These are phyloP conservation scores for Acer saccharum DNA, from an alignment of 345 rosid genomes.

Conservation along the genomic window DNA sequence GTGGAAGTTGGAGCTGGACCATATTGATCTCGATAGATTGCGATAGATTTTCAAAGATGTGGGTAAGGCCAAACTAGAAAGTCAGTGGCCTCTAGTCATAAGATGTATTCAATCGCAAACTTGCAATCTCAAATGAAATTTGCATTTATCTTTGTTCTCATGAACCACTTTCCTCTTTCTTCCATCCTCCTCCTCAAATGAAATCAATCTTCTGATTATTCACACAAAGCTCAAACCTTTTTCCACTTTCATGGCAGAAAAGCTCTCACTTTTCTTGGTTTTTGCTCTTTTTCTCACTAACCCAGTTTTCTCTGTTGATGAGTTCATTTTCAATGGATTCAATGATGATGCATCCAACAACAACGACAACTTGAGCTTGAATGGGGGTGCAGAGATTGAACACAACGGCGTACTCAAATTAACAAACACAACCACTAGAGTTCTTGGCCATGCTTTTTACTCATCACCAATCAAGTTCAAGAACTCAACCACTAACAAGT, in stretches of 20 bases:
- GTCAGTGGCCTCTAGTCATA: background rate
- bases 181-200: background rate
- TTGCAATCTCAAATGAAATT: background rate
- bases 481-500: constrained; percentile 36
- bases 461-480: constrained; percentile 62
- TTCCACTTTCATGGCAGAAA: constrained; percentile 32
- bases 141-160: background rate
- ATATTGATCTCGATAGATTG: no score
- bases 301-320: constrained; percentile 33
- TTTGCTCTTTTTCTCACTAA: constrained; percentile 28
- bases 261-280: constrained; percentile 29
- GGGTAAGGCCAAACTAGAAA: background rate
- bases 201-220: background rate
- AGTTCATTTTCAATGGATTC: constrained; percentile 55
- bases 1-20: no score
- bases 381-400: constrained; percentile 54
- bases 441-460: constrained; percentile 83
- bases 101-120: background rate
- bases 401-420: constrained; percentile 57
- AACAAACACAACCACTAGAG: constrained; percentile 52
- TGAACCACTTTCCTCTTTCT: background rate
- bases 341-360: constrained; percentile 13
- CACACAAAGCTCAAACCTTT: background rate
- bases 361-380: constrained; percentile 40
- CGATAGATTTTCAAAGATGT: background rate